phyloP scores from a whole-genome alignment of 1,284 basidiomycete genomes.

The Moniliophthora roreri region DNA sequence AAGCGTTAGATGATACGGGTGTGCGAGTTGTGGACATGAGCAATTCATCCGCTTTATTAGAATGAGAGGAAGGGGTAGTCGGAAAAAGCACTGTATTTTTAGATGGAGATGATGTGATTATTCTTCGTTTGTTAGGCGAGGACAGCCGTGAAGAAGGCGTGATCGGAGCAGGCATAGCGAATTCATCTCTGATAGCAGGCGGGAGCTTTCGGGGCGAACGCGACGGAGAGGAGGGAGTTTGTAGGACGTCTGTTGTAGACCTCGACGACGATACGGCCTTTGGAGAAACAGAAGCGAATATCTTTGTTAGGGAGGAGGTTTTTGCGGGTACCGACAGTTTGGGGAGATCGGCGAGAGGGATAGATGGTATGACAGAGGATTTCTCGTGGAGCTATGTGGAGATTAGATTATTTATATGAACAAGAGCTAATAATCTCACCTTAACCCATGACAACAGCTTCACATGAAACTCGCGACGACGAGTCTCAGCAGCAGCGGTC shows the following conservation, averaged over 20 bases:
- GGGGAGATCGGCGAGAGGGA: constrained; percentile 69
- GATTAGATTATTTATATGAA: neutral
- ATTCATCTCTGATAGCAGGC: constrained; percentile 43
- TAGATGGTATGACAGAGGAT: constrained; percentile 42
- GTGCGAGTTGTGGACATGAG: constrained; percentile 43
- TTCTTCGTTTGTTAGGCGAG: constrained; percentile 42
- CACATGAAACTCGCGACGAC: constrained; percentile 52
- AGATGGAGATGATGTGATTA: constrained; percentile 15
- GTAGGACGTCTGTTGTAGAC: constrained; percentile 34
- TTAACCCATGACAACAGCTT: constrained; percentile 67
- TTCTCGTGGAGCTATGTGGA: constrained; percentile 49
- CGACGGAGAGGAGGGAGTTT: constrained; percentile 45
- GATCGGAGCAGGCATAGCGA: constrained; percentile 52
- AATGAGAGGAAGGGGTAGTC: constrained; percentile 48
- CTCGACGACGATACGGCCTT: constrained; percentile 46
- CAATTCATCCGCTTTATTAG: constrained; percentile 29
- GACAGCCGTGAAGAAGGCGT: constrained; percentile 36
- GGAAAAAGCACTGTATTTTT: constrained; percentile 38
- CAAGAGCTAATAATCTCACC: constrained; percentile 35
- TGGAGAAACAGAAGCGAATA: constrained; percentile 70
- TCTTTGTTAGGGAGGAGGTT: constrained; percentile 64
- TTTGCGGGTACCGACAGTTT: constrained; percentile 49
- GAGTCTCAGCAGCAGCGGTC: constrained; percentile 66
- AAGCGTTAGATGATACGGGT: constrained; percentile 40
- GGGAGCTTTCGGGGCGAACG: constrained; percentile 40